A percentile compares a stretch with the other conserved stretches of the same genome.
Conservation (phyloP, 495 filamentous ascomycete species). For the Neurospora sp. region DNA sequence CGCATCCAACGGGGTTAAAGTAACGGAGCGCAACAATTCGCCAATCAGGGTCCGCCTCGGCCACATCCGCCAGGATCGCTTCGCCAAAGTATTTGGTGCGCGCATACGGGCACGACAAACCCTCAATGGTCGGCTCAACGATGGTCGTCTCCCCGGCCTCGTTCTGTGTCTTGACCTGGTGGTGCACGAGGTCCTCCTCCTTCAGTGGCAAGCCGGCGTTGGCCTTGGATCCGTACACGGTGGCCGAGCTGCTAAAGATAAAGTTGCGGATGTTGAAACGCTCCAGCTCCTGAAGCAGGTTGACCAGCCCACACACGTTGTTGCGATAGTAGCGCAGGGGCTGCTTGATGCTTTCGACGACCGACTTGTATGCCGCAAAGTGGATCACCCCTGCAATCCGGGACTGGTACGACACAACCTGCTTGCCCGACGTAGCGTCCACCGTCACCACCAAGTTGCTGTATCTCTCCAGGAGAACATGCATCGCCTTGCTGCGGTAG, state of each 20-base stretch:
- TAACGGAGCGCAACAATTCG: conserved; percentile 53
- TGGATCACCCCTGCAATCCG: conserved; percentile 53
- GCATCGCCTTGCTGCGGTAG: conserved; percentile 36
- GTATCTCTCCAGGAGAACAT: conserved; percentile 18
- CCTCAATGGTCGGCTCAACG: conserved; percentile 22
- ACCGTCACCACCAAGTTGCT: conserved; percentile 26
- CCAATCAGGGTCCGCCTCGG: conserved; percentile 48
- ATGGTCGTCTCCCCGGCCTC: not conserved
- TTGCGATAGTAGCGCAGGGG: conserved; percentile 56
- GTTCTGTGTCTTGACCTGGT: conserved; percentile 29
- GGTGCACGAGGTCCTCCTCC: conserved; percentile 52
- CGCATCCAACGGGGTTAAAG: conserved; percentile 60
- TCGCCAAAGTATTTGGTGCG: conserved; percentile 59
- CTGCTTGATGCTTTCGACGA: conserved; percentile 39
- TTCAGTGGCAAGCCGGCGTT: conserved; percentile 43
- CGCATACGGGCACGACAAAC: conserved; percentile 55
- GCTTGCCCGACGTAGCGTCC: conserved; percentile 25
- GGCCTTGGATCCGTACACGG: conserved; percentile 50
- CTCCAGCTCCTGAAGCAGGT: conserved; percentile 43
- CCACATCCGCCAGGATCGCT: conserved; percentile 53
- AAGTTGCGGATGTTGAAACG: conserved; percentile 54
- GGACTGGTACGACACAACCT: conserved; percentile 33
- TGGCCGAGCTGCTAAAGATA: conserved; percentile 55
- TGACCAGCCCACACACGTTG: conserved; percentile 54
- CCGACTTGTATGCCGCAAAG: conserved; percentile 49